Conservation (phyloP, 2,329 filamentous ascomycete species). For the Colletotrichum plurivorum region DNA sequence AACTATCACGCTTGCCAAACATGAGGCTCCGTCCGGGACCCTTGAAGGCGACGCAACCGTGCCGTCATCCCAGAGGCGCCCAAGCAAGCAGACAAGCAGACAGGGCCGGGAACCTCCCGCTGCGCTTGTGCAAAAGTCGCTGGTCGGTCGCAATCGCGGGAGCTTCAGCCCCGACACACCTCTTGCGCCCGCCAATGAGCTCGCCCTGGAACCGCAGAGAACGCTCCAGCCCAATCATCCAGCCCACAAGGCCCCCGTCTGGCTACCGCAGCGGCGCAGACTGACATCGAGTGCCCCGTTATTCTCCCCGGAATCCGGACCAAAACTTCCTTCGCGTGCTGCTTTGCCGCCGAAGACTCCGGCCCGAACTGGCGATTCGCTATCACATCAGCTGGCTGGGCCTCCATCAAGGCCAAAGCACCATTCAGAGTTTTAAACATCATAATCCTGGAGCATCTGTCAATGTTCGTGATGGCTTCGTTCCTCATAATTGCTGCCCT, state of each 20-base stretch:
- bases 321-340: slow-evolving; percentile 35
- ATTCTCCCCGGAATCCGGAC: slow-evolving; percentile 29
- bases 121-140: not conserved
- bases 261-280: slow-evolving; percentile 12
- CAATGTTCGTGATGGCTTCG: not conserved
- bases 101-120: not conserved
- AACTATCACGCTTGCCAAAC: not conserved
- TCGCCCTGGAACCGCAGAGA: not conserved
- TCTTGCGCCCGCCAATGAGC: slow-evolving; percentile 13
- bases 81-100: not conserved
- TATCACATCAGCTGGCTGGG: not conserved
- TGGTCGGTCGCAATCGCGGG: not conserved
- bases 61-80: slow-evolving; percentile 25
- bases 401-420: too few species aligned
- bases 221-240: slow-evolving; percentile 37
- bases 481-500: not conserved
- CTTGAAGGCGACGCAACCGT: slow-evolving; percentile 20
- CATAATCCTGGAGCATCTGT: not conserved
- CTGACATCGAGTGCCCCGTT: slow-evolving; percentile 31
- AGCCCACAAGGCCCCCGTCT: slow-evolving; percentile 37
- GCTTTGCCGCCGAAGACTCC: not conserved
- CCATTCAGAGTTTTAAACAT: not conserved
- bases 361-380: slow-evolving; percentile 9
- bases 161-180: slow-evolving; percentile 14
- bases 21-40: not conserved